Percentiles rank a stretch among this genome's conserved stretches.
Evolutionary conservation across 805 yeast genomes (phyloP).

Genomic region (Starmerella roubikii): DNA sequence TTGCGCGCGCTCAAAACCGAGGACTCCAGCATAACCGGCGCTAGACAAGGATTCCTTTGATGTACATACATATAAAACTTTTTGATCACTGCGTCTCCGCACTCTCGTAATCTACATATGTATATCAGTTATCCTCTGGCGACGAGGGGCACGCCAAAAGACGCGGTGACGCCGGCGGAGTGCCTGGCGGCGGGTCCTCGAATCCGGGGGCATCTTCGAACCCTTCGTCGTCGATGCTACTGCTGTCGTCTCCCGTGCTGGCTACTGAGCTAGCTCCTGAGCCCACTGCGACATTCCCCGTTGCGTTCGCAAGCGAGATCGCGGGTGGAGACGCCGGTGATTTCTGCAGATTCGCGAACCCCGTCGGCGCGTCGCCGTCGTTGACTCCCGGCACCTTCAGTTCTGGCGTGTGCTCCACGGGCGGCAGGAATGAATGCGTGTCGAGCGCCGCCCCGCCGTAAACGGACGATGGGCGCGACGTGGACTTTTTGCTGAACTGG

Average conservation of each 20-base stretch:
- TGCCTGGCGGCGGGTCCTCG: conserved; percentile 12
- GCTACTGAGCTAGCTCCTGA: too few relatives aligned
- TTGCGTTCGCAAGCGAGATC: background rate
- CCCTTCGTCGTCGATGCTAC: conserved; percentile 12
- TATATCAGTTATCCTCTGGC: conserved; percentile 8
- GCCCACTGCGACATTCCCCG: background rate
- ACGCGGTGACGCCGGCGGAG: conserved; percentile 17
- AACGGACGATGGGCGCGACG: background rate
- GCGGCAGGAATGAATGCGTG: background rate
- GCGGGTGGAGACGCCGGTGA: background rate
- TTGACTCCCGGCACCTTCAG: too few relatives aligned
- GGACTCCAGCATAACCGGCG: conserved; percentile 14
- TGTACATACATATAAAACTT: conserved; percentile 1
- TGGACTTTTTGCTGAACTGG: conserved; percentile 7
- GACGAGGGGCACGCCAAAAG: conserved; percentile 21
- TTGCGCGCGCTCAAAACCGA: conserved; percentile 13
- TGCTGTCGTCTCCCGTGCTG: conserved; percentile 3
- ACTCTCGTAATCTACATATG: background rate
- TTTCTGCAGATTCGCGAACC: too few relatives aligned
- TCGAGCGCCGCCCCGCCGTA: background rate
- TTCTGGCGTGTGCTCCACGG: background rate
- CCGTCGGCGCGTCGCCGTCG: too few relatives aligned
- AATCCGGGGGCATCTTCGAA: conserved; percentile 16
- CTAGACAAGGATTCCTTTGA: conserved; percentile 12
- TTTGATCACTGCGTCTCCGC: background rate